Conservation (phyloP, 805 yeast genomes). For the Pachysolen tannophilus region DNA sequence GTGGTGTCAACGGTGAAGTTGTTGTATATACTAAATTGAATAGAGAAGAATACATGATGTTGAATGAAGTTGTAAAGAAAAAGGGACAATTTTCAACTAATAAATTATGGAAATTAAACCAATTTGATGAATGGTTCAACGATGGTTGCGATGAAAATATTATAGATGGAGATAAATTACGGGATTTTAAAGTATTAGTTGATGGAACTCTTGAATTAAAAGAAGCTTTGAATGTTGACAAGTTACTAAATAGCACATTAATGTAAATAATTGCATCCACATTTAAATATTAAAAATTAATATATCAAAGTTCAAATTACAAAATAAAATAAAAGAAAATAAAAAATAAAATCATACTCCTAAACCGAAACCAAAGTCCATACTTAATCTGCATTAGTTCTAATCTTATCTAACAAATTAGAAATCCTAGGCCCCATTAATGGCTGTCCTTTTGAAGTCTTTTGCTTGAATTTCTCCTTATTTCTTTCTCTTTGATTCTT, state of each 20-base stretch:
- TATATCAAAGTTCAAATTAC: too few relatives aligned
- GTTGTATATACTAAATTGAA: slow-evolving; percentile 17
- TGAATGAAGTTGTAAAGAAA: not conserved
- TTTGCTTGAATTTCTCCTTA: slow-evolving; percentile 32
- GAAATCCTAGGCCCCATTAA: slow-evolving; percentile 84
- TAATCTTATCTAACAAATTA: slow-evolving; percentile 71
- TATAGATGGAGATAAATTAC: slow-evolving; percentile 11
- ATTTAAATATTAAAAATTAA: too few relatives aligned
- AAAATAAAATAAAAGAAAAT: too few relatives aligned
- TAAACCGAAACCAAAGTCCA: too few relatives aligned
- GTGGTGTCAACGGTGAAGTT: slow-evolving; percentile 32
- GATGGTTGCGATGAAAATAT: slow-evolving; percentile 10
- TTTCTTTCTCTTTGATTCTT: slow-evolving; percentile 37
- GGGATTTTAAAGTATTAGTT: slow-evolving; percentile 6
- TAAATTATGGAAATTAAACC: slow-evolving; percentile 16
- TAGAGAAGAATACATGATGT: slow-evolving; percentile 3
- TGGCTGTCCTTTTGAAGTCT: slow-evolving; percentile 79
- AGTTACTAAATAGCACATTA: too few relatives aligned
- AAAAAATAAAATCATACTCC: too few relatives aligned
- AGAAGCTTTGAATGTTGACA: too few relatives aligned
- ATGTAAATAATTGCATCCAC: too few relatives aligned
- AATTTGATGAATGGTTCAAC: slow-evolving; percentile 11
- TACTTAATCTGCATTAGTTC: too few relatives aligned
- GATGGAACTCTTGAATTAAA: slow-evolving; percentile 9
- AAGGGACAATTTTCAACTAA: slow-evolving; percentile 8